Evolutionary conservation across 179 eudicot genomes (phyloP).

Genomic region (Actinidia arguta): DNA sequence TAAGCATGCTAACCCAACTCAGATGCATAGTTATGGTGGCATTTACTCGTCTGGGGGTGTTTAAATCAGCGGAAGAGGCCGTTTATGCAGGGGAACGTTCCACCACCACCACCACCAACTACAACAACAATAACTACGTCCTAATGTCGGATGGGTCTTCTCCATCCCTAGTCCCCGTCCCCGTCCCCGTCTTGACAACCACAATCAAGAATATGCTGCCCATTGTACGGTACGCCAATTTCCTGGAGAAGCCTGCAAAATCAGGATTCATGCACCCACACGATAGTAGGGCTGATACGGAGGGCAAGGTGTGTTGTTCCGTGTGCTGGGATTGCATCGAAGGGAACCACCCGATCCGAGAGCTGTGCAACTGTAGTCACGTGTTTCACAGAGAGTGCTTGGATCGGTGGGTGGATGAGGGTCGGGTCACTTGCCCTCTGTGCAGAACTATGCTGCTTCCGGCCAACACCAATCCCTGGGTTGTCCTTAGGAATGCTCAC

Average conservation of each 20-base stretch:
- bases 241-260: neutral
- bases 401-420: slow-evolving; percentile 18
- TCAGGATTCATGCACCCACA: no score
- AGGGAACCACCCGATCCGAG: slow-evolving; percentile 20
- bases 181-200: slow-evolving; percentile 24
- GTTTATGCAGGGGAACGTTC: slow-evolving; percentile 9
- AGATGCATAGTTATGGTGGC: slow-evolving; percentile 17
- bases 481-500: neutral
- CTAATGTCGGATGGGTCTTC: slow-evolving; percentile 26
- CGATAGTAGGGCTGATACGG: neutral
- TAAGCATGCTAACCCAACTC: slow-evolving; percentile 10
- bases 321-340: slow-evolving; percentile 34
- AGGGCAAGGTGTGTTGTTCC: neutral
- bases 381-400: slow-evolving; percentile 14
- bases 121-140: neutral
- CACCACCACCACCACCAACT: neutral
- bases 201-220: slow-evolving; percentile 33
- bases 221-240: slow-evolving; percentile 13
- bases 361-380: slow-evolving; percentile 21
- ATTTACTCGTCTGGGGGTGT: slow-evolving; percentile 31
- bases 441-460: slow-evolving; percentile 22
- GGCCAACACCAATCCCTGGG: slow-evolving; percentile 11
- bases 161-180: slow-evolving; percentile 33
- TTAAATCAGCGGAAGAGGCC: slow-evolving; percentile 27
- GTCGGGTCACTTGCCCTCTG: slow-evolving; percentile 15